phyloP scores from a whole-genome alignment of 441 rosid genomes.

The Arabidopsis hybrid region DNA sequence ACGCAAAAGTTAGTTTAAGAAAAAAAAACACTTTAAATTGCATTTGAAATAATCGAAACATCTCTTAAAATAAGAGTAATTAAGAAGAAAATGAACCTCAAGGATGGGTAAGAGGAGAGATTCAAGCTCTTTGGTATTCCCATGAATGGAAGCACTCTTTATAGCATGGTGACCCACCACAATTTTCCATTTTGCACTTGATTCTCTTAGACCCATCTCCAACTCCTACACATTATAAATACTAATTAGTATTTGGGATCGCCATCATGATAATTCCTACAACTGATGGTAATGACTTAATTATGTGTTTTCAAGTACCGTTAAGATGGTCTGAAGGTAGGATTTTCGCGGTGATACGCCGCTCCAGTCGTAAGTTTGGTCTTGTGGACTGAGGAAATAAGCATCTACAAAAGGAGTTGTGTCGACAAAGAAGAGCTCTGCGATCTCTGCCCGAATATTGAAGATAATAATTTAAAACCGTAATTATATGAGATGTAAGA shows the following conservation, averaged over 20 bases:
- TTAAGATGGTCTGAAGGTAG: constrained; percentile 3
- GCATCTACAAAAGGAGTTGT: constrained; percentile 59
- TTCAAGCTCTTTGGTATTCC: constrained; percentile 56
- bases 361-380: constrained; percentile 57
- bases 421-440: constrained; percentile 62
- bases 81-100: constrained; percentile 43
- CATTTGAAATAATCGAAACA: neutral
- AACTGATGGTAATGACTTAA: neutral
- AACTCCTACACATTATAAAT: constrained; percentile 43
- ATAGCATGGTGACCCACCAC: constrained; percentile 67
- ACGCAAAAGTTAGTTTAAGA: too few relatives aligned
- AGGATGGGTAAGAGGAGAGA: constrained; percentile 56
- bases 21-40: too few relatives aligned
- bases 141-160: constrained; percentile 60
- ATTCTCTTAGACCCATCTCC: constrained; percentile 47
- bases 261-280: neutral
- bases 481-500: neutral
- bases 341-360: constrained; percentile 39
- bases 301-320: neutral
- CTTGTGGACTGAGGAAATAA: constrained; percentile 45
- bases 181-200: constrained; percentile 57
- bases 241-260: neutral
- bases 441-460: constrained; percentile 45
- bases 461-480: neutral
- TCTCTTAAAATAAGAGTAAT: neutral